phyloP scores from a whole-genome alignment of 2,329 filamentous ascomycete genomes.

The Ophiosphaerella narmari region DNA sequence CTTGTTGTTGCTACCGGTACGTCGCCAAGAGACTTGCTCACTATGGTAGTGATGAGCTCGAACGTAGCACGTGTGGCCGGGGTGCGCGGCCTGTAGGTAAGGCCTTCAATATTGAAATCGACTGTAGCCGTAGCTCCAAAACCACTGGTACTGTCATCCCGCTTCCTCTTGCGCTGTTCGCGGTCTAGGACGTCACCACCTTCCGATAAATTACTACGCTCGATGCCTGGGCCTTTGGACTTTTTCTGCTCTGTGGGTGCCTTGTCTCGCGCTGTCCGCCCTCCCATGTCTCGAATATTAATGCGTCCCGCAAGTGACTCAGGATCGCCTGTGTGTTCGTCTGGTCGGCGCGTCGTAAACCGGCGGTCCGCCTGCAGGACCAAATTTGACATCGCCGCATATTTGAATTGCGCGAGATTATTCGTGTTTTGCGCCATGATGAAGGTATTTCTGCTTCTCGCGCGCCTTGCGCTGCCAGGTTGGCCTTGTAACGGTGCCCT shows the following conservation, averaged over 20 bases:
- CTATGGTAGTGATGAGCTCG: constrained; percentile 89
- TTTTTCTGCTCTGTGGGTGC: constrained; percentile 80
- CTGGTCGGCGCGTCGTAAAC: constrained; percentile 87
- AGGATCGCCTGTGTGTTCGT: constrained; percentile 95
- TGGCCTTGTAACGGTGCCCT: constrained; percentile 11
- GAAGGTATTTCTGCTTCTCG: constrained; percentile 19
- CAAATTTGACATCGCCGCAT: constrained; percentile 99
- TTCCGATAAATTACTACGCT: constrained; percentile 76
- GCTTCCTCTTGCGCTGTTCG: constrained; percentile 84
- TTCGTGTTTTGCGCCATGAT: constrained; percentile 42
- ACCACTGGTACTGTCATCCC: constrained; percentile 69
- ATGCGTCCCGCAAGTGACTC: constrained; percentile 95
- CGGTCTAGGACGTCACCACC: constrained; percentile 81
- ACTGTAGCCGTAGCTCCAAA: constrained; percentile 74
- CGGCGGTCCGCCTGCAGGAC: constrained; percentile 99
- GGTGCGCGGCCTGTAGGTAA: constrained; percentile 89
- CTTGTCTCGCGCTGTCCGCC: constrained; percentile 75
- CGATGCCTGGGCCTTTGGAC: constrained; percentile 67
- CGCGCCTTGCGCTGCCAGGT: constrained; percentile 26
- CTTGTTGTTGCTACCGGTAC: constrained; percentile 89
- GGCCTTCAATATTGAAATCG: constrained; percentile 83
- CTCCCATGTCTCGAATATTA: constrained; percentile 93
- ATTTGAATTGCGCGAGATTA: constrained; percentile 96
- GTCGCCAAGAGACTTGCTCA: constrained; percentile 86
- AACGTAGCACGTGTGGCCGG: constrained; percentile 90